These are phyloP conservation scores for Vanrija humicola DNA, from an alignment of 1,284 basidiomycete genomes.

Conservation along the genomic window DNA sequence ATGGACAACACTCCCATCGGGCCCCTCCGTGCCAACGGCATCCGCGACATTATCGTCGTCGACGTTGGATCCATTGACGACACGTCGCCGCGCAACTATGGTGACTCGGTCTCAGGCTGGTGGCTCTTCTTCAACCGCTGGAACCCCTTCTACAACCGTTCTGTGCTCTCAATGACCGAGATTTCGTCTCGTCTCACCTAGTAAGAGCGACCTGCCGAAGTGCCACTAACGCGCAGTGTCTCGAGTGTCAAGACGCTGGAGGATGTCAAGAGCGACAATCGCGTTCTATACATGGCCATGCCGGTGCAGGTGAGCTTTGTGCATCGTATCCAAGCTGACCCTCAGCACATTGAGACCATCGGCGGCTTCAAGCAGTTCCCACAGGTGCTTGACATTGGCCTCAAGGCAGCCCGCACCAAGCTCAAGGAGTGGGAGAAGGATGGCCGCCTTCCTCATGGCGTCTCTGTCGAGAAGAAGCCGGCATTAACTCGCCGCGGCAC, in stretches of 20 bases:
- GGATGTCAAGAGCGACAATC: conserved; percentile 82
- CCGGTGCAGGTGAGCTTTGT: conserved; percentile 74
- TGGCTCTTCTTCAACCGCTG: conserved; percentile 90
- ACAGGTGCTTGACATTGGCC: conserved; percentile 73
- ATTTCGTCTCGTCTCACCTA: conserved; percentile 94
- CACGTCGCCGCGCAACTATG: conserved; percentile 89
- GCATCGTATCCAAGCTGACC: not conserved
- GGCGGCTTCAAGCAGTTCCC: conserved; percentile 47
- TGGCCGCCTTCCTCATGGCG: conserved; percentile 68
- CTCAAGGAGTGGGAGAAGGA: conserved; percentile 76
- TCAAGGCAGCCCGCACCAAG: conserved; percentile 67
- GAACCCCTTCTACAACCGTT: conserved; percentile 81
- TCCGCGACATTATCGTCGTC: conserved; percentile 86
- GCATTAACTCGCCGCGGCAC: conserved; percentile 31
- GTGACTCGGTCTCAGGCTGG: conserved; percentile 94
- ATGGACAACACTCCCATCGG: conserved; percentile 88
- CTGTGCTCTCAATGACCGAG: conserved; percentile 89
- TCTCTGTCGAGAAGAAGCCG: conserved; percentile 52
- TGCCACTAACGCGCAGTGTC: conserved; percentile 59
- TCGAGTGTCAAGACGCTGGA: conserved; percentile 92
- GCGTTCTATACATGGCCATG: conserved; percentile 90
- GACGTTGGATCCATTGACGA: conserved; percentile 97
- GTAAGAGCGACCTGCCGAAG: conserved; percentile 53
- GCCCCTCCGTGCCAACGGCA: conserved; percentile 88
- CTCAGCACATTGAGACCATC: conserved; percentile 41